A percentile compares a stretch with the other conserved stretches of the same genome.
These are phyloP conservation scores for Neurospora sublineolata DNA, from an alignment of 495 filamentous ascomycete species.

Conservation along the genomic window DNA sequence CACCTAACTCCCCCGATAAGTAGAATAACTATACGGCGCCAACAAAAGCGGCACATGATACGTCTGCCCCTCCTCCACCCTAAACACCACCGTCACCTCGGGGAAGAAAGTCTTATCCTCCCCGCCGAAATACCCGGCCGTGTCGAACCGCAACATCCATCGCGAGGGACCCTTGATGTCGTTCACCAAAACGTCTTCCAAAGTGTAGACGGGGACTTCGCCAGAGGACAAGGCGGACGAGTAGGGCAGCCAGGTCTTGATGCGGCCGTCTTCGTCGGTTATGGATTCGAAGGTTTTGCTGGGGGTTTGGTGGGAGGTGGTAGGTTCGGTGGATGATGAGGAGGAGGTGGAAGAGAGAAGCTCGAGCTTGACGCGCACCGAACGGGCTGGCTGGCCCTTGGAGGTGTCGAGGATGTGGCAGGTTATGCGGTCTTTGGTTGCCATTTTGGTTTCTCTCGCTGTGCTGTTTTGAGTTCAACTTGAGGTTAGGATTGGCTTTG, in stretches of 20 bases:
- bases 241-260: conserved; percentile 61
- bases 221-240: conserved; percentile 29
- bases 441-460: not conserved
- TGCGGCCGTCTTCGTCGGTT: conserved; percentile 80
- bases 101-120: conserved; percentile 75
- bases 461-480: not conserved
- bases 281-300: conserved; percentile 49
- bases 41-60: conserved; percentile 89
- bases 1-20: conserved; percentile 63
- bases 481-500: not conserved
- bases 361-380: conserved; percentile 66
- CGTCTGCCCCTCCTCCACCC: conserved; percentile 60
- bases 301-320: conserved; percentile 8
- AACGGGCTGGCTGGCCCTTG: conserved; percentile 53
- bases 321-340: conserved; percentile 3
- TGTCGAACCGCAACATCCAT: conserved; percentile 72
- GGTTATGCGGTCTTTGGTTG: conserved; percentile 41
- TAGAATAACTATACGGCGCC: conserved; percentile 85
- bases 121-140: conserved; percentile 63
- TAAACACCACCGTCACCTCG: conserved; percentile 80
- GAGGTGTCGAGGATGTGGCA: conserved; percentile 54
- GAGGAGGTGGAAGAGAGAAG: conserved; percentile 52
- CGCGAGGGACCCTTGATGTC: conserved; percentile 20
- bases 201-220: conserved; percentile 41
- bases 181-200: conserved; percentile 32